Percentiles rank a stretch among this genome's conserved stretches.
These are phyloP conservation scores for Rosa persica DNA, from an alignment of 306 rosid genomes.

Conservation along the genomic window DNA sequence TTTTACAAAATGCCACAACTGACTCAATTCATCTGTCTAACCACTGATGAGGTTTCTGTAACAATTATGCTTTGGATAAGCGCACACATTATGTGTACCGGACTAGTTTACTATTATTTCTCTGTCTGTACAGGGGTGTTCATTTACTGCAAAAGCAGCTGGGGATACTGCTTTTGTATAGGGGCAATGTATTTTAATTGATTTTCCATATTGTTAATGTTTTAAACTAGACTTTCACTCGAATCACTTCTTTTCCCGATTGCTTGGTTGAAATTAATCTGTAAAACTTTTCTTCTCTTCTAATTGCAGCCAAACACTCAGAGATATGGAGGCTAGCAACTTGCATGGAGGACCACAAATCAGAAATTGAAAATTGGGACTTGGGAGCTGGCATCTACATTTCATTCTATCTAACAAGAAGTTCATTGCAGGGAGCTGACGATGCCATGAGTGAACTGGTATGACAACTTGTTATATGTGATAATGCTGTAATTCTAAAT, in stretches of 20 bases:
- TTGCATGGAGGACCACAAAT: constrained; percentile 83
- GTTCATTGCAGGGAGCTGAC: constrained; percentile 64
- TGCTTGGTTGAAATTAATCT: not conserved
- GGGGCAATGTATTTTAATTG: not conserved
- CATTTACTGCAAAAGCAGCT: not conserved
- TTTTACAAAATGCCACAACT: not conserved
- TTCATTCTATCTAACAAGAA: constrained; percentile 73
- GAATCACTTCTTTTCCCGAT: not conserved
- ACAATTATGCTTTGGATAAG: not conserved
- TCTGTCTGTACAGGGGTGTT: not conserved
- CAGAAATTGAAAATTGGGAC: constrained; percentile 98
- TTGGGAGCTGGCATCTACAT: constrained; percentile 92
- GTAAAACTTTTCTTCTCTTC: constrained; percentile 21
- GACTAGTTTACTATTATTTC: not conserved
- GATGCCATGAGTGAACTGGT: constrained; percentile 64
- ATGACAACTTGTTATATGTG: constrained; percentile 25
- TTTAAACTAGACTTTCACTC: not conserved
- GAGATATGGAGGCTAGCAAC: constrained; percentile 85
- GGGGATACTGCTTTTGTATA: not conserved
- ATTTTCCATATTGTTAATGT: not conserved
- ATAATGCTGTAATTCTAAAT: not conserved
- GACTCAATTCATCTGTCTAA: not conserved
- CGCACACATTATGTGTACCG: not conserved
- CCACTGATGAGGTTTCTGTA: not conserved
- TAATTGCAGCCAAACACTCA: constrained; percentile 61